Evolutionary conservation across 495 filamentous ascomycete species (phyloP).

Genomic region (Talaromyces adpressus): DNA sequence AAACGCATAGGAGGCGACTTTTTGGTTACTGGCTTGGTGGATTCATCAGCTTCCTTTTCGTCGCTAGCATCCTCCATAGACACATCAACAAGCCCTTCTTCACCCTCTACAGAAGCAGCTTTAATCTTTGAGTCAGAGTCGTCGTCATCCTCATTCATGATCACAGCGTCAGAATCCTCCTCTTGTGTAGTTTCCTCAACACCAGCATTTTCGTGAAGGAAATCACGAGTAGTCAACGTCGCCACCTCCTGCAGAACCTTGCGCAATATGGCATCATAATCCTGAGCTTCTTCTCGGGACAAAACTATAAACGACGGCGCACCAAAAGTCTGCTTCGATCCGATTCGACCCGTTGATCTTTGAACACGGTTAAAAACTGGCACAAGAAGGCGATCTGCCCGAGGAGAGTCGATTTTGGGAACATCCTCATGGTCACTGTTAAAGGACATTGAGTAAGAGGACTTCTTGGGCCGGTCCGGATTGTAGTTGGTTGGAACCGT

Average conservation of each 20-base stretch:
- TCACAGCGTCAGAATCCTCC: conserved; percentile 60
- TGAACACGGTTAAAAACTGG: conserved; percentile 66
- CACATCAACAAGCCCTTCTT: conserved; percentile 87
- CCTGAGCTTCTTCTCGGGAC: conserved; percentile 52
- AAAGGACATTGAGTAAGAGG: conserved; percentile 31
- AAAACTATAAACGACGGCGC: conserved; percentile 54
- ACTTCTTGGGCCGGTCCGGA: conserved; percentile 39
- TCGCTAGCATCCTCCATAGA: conserved; percentile 63
- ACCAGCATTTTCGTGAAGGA: conserved; percentile 39
- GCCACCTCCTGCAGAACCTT: conserved; percentile 54
- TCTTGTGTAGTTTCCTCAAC: conserved; percentile 21
- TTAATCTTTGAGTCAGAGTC: conserved; percentile 66
- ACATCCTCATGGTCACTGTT: conserved; percentile 52
- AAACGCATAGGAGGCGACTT: conserved; percentile 44
- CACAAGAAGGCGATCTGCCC: conserved; percentile 66
- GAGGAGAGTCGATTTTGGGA: conserved; percentile 51
- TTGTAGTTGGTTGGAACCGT: conserved; percentile 69
- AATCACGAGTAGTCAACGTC: conserved; percentile 54
- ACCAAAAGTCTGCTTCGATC: conserved; percentile 38
- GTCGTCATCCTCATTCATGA: conserved; percentile 66
- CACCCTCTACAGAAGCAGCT: conserved; percentile 73
- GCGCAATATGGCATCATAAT: conserved; percentile 51
- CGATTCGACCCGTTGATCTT: conserved; percentile 40
- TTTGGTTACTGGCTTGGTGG: conserved; percentile 32
- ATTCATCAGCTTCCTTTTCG: conserved; percentile 16